Percentiles rank a stretch among this genome's conserved stretches.
Evolutionary conservation across 148 eudicot species (phyloP).

Genomic region (Arbutus unedo): DNA sequence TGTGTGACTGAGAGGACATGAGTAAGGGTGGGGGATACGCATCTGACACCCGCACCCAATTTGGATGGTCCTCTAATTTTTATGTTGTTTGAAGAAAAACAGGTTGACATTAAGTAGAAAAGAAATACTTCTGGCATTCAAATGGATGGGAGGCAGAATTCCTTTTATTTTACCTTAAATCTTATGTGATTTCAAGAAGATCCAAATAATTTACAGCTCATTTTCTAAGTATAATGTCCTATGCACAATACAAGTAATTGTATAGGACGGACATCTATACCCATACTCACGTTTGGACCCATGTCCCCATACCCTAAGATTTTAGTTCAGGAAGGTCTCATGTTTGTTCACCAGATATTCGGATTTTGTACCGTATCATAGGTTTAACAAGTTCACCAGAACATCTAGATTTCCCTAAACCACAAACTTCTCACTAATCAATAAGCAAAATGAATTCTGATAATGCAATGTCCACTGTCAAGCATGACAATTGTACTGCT

Average conservation of each 20-base stretch:
- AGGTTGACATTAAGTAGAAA: neutral
- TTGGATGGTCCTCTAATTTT: neutral
- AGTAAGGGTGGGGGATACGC: neutral
- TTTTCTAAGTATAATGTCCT: neutral
- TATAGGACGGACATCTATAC: neutral
- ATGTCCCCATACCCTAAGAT: neutral
- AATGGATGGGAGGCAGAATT: neutral
- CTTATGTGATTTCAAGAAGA: neutral
- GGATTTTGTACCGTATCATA: neutral
- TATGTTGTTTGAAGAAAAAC: neutral
- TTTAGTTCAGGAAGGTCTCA: neutral
- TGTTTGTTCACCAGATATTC: neutral
- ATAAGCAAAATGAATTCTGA: neutral
- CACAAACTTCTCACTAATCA: neutral
- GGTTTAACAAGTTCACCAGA: neutral
- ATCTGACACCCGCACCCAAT: neutral
- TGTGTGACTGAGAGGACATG: neutral
- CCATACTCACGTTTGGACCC: neutral
- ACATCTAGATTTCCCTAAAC: neutral
- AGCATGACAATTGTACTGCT: neutral
- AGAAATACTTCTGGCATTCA: neutral
- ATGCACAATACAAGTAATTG: neutral
- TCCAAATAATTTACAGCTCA: neutral
- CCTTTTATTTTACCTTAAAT: neutral
- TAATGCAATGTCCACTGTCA: neutral